These are phyloP conservation scores for Fraxinus anomala DNA, from an alignment of 257 asterid species.

Conservation along the genomic window DNA sequence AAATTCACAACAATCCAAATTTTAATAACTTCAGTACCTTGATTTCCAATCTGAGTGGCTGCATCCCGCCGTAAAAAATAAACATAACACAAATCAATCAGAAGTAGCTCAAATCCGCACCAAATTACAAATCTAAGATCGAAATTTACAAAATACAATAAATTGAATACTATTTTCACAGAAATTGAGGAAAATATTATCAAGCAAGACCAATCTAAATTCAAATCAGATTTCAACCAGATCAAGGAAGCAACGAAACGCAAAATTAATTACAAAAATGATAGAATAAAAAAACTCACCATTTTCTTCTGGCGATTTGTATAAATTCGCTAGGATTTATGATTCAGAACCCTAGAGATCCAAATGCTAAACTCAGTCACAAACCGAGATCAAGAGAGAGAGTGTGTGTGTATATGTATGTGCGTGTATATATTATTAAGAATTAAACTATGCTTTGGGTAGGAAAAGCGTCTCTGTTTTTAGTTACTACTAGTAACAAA, in stretches of 20 bases:
- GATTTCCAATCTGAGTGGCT: constrained; percentile 64
- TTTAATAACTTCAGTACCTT: constrained; percentile 39
- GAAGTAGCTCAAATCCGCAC: constrained; percentile 26
- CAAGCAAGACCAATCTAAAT: constrained; percentile 10
- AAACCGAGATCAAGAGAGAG: constrained; percentile 37
- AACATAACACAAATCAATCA: constrained; percentile 27
- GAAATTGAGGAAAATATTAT: constrained; percentile 18
- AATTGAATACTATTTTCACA: constrained; percentile 20
- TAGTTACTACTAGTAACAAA: background rate
- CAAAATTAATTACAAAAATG: constrained; percentile 26
- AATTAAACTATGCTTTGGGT: background rate
- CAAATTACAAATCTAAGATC: constrained; percentile 23
- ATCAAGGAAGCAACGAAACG: constrained; percentile 32
- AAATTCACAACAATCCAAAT: constrained; percentile 10
- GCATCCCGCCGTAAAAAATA: constrained; percentile 26
- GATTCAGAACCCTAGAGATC: constrained; percentile 38
- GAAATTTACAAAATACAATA: constrained; percentile 4
- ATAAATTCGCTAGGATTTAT: constrained; percentile 24
- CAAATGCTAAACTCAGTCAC: constrained; percentile 28
- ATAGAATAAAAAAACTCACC: constrained; percentile 40
- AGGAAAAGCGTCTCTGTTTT: background rate
- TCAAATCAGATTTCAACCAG: constrained; percentile 25
- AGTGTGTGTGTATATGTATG: too few species aligned
- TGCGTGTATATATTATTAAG: too few species aligned
- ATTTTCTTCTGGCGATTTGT: constrained; percentile 25